Evolutionary conservation across 1,139 yeast species (phyloP), one percentile per base, ranked within the genome.

Genomic region (Blastobotrys buckinghamii): DNA sequence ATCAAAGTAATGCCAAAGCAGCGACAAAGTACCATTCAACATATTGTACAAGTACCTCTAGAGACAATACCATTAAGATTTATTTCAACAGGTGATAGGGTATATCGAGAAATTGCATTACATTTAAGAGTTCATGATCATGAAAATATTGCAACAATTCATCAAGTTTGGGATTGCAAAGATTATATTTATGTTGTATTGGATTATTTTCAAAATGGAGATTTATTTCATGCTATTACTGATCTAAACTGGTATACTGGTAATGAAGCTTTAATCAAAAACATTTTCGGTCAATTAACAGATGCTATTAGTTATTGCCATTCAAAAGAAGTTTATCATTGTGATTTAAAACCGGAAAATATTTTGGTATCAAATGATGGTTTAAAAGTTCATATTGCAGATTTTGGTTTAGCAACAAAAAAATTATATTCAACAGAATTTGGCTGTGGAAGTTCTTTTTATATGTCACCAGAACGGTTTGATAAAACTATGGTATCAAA

Each of bases 331-430:
- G 78, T 89, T 13, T 89, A 77, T 60, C 97, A 89, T 63, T 89
- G 97, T 66, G 97, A 89, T 65, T 75, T 89, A 58, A 88, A 89
- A 66, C 97, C 97, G 1, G 97, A 89, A 66, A 89, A 89, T 63
- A 77, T 89, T 42, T 71, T 89, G 71, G 81, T 84, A 27, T 75
- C 82, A 46, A 77, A 81, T 51, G 69, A 75, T 49, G 87, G 87
- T 47, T 67, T 78, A 22, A 75, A 74, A 40, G 68, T 87, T 30
- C 76, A 79, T 19, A 68, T 89, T 42, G 90, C 92, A 32, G 97
- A 89, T 66, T 89, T 89, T 61, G 97, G 97, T 1, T 73, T 89
- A 24, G 88, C 96, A 15, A 79, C 89, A 54, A 73, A 75, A 50
- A 74, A 79, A 6, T 69, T 74, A 44, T 69, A 69, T 50, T 78